Base-by-base conservation (phyloP, 305 asterid genomes). In the Fraxinus platypoda region DNA sequence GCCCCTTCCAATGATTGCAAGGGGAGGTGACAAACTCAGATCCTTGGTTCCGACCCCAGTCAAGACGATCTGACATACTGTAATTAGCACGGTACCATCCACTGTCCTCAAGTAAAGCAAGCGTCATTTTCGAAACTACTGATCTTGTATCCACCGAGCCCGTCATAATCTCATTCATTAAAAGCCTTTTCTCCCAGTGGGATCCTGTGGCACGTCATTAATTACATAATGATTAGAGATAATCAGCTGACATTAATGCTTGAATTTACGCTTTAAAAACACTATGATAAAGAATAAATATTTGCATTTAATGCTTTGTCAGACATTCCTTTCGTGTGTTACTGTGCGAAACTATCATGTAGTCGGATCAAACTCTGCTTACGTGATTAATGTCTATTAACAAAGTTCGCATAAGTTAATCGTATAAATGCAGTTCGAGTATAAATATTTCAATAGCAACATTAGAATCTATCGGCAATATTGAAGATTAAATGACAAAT, bases 81-180 rank as follows among this genome's bases (percentile, higher is more conserved):
- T 97, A 97, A 86, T 97, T 94, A 85, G 99, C 98, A 72, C 83
- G 87, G 90, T 97, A 97, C 99, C 99, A 97, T 80, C 99, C 99
- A 86, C 98, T 95, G 82, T 97, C 99, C 87, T 97, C 99, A 31
- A 97, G 98, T 81, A 97, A 87, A 84, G 99, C 98, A 74, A 97
- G 97, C 5, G 98, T 97, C 98, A 97, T 95, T 87, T 92, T 95
- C 13, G 99, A 97, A 83, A 97, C 98, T 41, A 97, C 98, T 62
- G 98, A 97, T 90, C 98, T 91, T 21, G 98, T 93, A 86, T 97
- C 99, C 54, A 97, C 99, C 11, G 99, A 97, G 82, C 99, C 99
- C 1, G 99, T 97, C 99, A 97, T 95, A 26, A 97, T 97, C 93
- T 97, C 98, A 80, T 95, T 95, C 99, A 97, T 97, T 83, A 97